A percentile compares a stretch with the other conserved stretches of the same genome.
phyloP scores from a whole-genome alignment of 164 flowering plant genomes.

The Liquidambar formosana region DNA sequence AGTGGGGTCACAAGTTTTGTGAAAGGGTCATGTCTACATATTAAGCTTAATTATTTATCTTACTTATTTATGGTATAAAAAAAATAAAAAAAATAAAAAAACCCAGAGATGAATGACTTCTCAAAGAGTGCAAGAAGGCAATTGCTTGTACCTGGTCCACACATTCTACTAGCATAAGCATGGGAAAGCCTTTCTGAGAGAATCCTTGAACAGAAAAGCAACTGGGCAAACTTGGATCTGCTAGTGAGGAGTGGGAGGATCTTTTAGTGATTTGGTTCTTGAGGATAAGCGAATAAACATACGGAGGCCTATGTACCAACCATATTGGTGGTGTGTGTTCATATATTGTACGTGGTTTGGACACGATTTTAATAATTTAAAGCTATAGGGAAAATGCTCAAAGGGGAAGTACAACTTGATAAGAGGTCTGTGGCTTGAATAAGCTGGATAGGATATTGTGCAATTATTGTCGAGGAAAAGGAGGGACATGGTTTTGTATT shows the following conservation, averaged over 20 bases:
- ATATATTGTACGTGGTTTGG: not conserved
- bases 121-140: not conserved
- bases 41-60: not conserved
- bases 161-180: too few species aligned
- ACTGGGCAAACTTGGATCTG: not conserved
- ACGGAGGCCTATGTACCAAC: not conserved
- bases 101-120: not conserved
- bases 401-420: too few species aligned
- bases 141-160: not conserved
- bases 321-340: not conserved
- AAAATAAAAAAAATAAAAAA: not conserved
- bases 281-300: not conserved
- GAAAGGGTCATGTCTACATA: not conserved
- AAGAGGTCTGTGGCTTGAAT: too few species aligned
- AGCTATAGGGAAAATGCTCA: too few species aligned
- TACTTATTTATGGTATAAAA: not conserved
- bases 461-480: too few species aligned
- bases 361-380: not conserved
- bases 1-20: not conserved
- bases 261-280: not conserved
- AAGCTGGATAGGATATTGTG: too few species aligned
- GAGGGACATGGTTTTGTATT: too few species aligned
- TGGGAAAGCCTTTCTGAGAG: not conserved
- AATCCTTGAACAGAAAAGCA: not conserved
- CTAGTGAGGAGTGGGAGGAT: not conserved